These are phyloP conservation scores for Cucurbita moschata DNA, from an alignment of 306 rosid species.

Conservation along the genomic window DNA sequence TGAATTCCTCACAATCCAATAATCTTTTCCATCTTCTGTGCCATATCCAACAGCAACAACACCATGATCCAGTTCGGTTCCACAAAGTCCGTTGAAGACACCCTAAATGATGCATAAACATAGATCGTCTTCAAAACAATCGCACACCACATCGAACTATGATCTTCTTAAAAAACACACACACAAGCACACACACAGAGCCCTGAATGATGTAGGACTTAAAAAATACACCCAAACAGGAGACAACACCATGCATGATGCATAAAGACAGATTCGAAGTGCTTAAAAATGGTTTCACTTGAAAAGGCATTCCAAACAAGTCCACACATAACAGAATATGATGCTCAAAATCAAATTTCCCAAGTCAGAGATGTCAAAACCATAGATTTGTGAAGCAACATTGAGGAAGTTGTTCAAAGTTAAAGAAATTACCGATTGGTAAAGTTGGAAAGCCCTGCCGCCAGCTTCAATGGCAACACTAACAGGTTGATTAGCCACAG, in stretches of 20 bases:
- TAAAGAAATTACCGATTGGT: slow-evolving; percentile 37
- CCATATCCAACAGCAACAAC: slow-evolving; percentile 72
- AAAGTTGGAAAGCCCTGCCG: slow-evolving; percentile 80
- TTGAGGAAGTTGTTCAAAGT: background rate
- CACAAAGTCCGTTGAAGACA: slow-evolving; percentile 68
- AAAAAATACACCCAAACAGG: too few species aligned
- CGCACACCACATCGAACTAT: background rate
- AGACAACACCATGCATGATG: slow-evolving; percentile 33
- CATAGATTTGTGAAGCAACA: background rate
- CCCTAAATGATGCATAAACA: slow-evolving; percentile 28
- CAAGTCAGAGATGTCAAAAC: background rate
- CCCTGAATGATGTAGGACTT: slow-evolving; percentile 18
- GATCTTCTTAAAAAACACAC: background rate
- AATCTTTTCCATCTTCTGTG: slow-evolving; percentile 45
- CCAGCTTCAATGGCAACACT: slow-evolving; percentile 95
- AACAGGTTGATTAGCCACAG: slow-evolving; percentile 62
- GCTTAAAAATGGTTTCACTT: background rate
- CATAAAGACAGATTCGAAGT: background rate
- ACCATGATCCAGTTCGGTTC: slow-evolving; percentile 75
- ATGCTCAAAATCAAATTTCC: background rate
- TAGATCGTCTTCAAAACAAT: background rate
- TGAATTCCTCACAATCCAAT: slow-evolving; percentile 79
- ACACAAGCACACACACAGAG: too few species aligned
- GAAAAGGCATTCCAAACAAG: background rate
- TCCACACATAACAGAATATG: background rate